These are phyloP conservation scores for Thelonectria olida DNA, from an alignment of 2,329 filamentous ascomycete genomes.

Conservation along the genomic window DNA sequence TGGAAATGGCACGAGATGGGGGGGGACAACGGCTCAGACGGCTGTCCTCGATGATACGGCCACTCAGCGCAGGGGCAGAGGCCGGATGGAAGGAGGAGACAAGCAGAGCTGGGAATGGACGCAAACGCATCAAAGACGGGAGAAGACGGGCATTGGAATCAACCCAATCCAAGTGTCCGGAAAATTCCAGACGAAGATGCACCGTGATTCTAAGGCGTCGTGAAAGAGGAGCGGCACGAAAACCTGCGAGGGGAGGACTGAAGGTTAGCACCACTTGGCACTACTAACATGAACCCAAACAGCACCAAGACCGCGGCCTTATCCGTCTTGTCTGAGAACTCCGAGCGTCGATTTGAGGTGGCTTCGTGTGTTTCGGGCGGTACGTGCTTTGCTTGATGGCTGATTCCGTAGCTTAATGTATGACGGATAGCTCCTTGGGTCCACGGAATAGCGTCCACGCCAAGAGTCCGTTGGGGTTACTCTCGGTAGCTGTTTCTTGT, in stretches of 20 bases:
- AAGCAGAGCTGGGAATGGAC: background rate
- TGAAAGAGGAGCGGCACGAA: background rate
- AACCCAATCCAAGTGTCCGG: background rate
- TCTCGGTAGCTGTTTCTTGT: background rate
- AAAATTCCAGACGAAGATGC: background rate
- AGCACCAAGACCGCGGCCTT: background rate
- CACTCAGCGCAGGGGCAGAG: background rate
- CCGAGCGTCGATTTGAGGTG: slow-evolving; percentile 7
- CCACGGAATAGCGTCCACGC: slow-evolving; percentile 6
- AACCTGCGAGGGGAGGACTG: background rate
- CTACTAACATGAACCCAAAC: background rate
- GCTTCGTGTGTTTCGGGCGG: background rate
- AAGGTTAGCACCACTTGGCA: background rate
- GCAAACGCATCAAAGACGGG: slow-evolving; percentile 4
- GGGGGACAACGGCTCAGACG: slow-evolving; percentile 3
- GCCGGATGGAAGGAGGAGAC: slow-evolving; percentile 13
- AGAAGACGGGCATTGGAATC: slow-evolving; percentile 5
- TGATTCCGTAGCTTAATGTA: slow-evolving; percentile 2
- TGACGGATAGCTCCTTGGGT: slow-evolving; percentile 5
- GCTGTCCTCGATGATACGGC: slow-evolving; percentile 1
- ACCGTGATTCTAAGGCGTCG: background rate
- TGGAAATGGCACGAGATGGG: slow-evolving; percentile 15
- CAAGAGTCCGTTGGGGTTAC: background rate
- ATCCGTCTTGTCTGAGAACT: background rate
- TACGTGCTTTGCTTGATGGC: background rate